Evolutionary conservation across 2,329 filamentous ascomycete species (phyloP).

Genomic region (Aureobasidium sp.): DNA sequence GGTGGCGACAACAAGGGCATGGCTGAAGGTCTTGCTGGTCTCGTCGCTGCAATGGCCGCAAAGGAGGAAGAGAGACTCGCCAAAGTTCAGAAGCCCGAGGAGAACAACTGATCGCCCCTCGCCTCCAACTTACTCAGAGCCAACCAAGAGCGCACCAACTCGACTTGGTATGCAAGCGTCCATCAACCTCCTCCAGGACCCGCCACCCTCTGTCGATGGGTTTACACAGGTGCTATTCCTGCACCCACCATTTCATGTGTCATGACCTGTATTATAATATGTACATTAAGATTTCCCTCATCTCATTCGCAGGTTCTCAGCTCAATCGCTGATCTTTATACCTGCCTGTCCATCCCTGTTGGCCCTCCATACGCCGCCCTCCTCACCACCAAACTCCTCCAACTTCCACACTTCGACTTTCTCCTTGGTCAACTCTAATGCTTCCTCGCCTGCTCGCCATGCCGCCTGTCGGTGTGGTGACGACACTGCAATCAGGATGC

Average conservation of each 20-base stretch:
- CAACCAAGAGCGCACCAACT: neutral
- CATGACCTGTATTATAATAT: constrained; percentile 21
- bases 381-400: constrained; percentile 74
- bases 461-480: constrained; percentile 74
- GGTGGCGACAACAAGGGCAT: constrained; percentile 32
- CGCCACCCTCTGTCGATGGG: neutral
- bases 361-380: constrained; percentile 73
- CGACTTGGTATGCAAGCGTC: neutral
- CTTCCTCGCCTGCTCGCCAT: constrained; percentile 83
- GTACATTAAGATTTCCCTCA: neutral
- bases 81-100: constrained; percentile 18
- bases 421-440: constrained; percentile 76
- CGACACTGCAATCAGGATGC: constrained; percentile 81
- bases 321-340: constrained; percentile 31
- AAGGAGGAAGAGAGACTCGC: constrained; percentile 23
- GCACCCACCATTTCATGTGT: constrained; percentile 5
- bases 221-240: too few species aligned
- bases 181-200: too few species aligned
- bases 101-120: neutral
- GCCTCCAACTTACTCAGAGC: neutral
- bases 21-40: constrained; percentile 19
- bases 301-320: neutral
- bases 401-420: constrained; percentile 92
- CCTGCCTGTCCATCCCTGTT: constrained; percentile 67
- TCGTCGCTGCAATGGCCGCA: constrained; percentile 15